Evolutionary conservation across 768 basidiomycete species (phyloP), one percentile per base, ranked within the genome.

Genomic region (Nidularia sp.): DNA sequence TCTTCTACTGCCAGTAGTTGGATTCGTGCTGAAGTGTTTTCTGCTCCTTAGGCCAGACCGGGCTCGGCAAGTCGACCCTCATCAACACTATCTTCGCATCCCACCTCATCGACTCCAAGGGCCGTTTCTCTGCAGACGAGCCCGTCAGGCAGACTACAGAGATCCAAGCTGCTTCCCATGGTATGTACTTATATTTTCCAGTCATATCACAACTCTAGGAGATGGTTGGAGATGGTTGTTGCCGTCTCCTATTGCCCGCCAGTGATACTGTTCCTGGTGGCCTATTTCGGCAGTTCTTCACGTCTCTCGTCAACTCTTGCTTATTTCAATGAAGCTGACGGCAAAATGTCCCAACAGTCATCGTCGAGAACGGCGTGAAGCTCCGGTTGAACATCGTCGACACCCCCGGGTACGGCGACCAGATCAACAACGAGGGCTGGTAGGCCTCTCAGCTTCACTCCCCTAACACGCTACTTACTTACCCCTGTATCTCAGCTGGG

Each of bases 51-150:
- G 95, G 95, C 49, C 96, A 96, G 78, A 98, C 94, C 48, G 96
- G 96, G 55, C 79, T 99, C 44, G 96, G 96, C 68, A 99, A 99
- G 78, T 97, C 94, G 64, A 99, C 96, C 44, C 78, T 99, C 64
- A 93, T 98, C 69, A 98, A 98, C 81, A 98, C 96, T 46, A 91
- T 99, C 70, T 99, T 99, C 67, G 96, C 97, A 54, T 96, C 94
- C 52, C 96, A 98, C 75, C 81, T 99, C 68, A 88, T 98, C 63
- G 95, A 97, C 76, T 91, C 93, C 36, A 98, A 99, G 80, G 96
- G 97, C 34, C 89, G 97, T 29, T 73, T 93, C 58, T 82, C 87
- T 55, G 71, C 92, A 6, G 90, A 95, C 54, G 92, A 93, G 62
- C 88, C 91, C 9, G 88, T 95, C 41, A 84, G 93, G 60, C 90